phyloP scores from a whole-genome alignment of 1,139 yeast genomes.

The Diutina neorugosa region DNA sequence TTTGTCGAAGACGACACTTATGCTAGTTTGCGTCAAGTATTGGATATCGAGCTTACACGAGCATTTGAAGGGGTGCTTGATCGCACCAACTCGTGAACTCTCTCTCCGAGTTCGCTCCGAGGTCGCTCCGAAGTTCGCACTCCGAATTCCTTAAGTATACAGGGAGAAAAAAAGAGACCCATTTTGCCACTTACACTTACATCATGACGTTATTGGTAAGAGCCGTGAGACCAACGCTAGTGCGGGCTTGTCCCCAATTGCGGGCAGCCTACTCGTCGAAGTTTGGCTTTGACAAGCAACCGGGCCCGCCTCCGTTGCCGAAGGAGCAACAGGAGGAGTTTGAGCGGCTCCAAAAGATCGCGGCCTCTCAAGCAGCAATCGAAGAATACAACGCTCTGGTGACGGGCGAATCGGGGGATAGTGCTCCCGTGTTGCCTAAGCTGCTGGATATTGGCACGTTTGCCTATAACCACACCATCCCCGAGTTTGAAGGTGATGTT shows the following conservation, averaged over 20 bases:
- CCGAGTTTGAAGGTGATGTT: slow-evolving; percentile 91
- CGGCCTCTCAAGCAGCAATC: slow-evolving; percentile 69
- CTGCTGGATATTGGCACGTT: slow-evolving; percentile 62
- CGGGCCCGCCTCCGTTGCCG: slow-evolving; percentile 79
- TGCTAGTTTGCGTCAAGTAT: neutral
- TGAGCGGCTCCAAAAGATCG: slow-evolving; percentile 71
- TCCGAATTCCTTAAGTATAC: no score
- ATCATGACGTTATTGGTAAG: neutral
- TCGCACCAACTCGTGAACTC: neutral
- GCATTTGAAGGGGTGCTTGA: slow-evolving; percentile 1
- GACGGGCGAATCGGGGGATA: slow-evolving; percentile 8
- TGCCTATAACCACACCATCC: slow-evolving; percentile 63
- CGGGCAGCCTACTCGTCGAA: slow-evolving; percentile 9
- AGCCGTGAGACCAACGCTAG: neutral
- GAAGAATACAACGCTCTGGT: slow-evolving; percentile 50
- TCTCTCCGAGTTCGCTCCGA: neutral
- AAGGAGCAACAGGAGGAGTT: slow-evolving; percentile 88
- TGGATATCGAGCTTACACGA: slow-evolving; percentile 1
- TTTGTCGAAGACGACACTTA: neutral
- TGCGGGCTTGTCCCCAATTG: neutral
- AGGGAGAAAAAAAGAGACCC: no score
- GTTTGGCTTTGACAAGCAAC: slow-evolving; percentile 21
- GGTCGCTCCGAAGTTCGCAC: neutral
- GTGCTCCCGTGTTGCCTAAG: slow-evolving; percentile 19
- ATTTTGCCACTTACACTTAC: neutral